These are phyloP conservation scores for Populus hybrid DNA, from an alignment of 441 rosid genomes.

Conservation along the genomic window DNA sequence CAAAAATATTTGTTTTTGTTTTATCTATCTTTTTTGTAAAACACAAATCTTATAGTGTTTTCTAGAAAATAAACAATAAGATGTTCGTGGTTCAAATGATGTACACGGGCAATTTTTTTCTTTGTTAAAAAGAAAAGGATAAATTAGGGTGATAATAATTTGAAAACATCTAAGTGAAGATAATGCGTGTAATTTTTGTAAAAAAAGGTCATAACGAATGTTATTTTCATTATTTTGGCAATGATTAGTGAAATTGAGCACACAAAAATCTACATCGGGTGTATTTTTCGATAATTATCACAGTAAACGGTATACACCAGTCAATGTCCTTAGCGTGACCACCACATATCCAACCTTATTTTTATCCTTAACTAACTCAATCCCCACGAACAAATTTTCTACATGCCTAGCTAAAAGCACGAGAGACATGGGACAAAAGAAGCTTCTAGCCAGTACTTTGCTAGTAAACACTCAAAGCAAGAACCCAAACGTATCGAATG, in stretches of 20 bases:
- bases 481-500: conserved; percentile 9
- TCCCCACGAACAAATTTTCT: background rate
- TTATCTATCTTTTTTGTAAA: no score
- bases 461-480: background rate
- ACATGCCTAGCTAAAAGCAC: background rate
- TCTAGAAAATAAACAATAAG: no score
- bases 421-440: background rate
- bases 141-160: background rate
- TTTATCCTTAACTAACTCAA: background rate
- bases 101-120: no score
- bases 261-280: background rate
- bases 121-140: background rate
- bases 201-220: background rate
- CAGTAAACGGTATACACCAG: background rate
- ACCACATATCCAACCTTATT: background rate
- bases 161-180: background rate
- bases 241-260: background rate
- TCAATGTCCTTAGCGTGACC: background rate
- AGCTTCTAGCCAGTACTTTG: conserved; percentile 24
- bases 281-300: background rate
- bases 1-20: no score
- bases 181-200: background rate
- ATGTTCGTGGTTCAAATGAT: no score
- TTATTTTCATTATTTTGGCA: background rate
- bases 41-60: no score